Conservation (phyloP, 169 alveolate species). For the Eimeria mitis region DNA sequence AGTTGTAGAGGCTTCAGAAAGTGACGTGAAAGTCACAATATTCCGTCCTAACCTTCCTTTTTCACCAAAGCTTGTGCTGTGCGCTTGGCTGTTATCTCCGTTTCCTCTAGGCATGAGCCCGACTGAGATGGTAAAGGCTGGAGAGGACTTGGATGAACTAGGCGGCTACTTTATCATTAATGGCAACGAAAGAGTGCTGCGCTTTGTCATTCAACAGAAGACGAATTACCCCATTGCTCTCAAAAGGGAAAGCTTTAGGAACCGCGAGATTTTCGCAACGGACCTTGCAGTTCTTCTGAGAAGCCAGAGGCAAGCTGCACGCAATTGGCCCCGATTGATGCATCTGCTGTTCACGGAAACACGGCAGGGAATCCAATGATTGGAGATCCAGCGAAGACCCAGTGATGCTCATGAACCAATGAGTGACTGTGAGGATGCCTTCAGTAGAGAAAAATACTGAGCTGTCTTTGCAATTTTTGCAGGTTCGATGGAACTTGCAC, state of each 20-base stretch:
- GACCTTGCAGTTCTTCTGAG: slow-evolving; percentile 78
- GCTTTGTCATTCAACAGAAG: slow-evolving; percentile 98
- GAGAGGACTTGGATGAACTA: slow-evolving; percentile 99
- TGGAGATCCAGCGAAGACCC: not conserved
- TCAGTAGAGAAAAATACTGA: not conserved
- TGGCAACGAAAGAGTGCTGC: slow-evolving; percentile 98
- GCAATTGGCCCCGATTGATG: not conserved
- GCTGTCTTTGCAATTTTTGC: slow-evolving; percentile 10
- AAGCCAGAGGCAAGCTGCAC: slow-evolving; percentile 63
- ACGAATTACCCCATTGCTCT: slow-evolving; percentile 97
- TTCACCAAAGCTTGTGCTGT: not conserved
- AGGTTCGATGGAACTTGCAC: slow-evolving; percentile 88
- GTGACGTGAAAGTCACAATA: not conserved
- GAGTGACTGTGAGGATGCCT: not conserved
- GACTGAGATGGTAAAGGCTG: slow-evolving; percentile 94
- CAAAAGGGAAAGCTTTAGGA: slow-evolving; percentile 66
- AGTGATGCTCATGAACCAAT: not conserved
- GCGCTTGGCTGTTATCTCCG: not conserved
- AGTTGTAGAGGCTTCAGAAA: not conserved
- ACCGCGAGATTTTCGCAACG: slow-evolving; percentile 81
- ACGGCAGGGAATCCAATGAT: not conserved
- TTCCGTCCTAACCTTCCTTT: not conserved
- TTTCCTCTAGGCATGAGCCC: slow-evolving; percentile 88
- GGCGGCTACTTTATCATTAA: slow-evolving; percentile 99
- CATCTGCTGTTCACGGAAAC: not conserved